These are phyloP conservation scores for Fonsecaea nubica DNA, from an alignment of 2,329 filamentous ascomycete genomes.

Conservation along the genomic window DNA sequence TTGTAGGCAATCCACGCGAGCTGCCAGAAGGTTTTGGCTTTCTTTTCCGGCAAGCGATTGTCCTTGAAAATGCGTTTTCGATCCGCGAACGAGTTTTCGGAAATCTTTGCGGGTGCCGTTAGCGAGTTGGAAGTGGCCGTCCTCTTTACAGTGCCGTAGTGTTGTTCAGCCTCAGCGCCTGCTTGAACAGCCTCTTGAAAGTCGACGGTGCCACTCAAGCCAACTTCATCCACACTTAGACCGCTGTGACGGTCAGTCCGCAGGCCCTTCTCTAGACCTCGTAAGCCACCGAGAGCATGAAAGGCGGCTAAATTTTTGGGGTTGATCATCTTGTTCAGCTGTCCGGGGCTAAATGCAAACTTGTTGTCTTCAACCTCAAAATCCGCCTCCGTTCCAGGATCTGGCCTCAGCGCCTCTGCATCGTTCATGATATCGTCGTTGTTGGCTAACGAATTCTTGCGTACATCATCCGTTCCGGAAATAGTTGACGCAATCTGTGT, in stretches of 20 bases:
- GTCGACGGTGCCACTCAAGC: conserved; percentile 66
- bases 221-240: conserved; percentile 72
- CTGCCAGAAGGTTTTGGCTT: conserved; percentile 69
- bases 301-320: conserved; percentile 79
- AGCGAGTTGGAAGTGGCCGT: conserved; percentile 34
- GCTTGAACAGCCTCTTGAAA: conserved; percentile 67
- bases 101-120: conserved; percentile 32
- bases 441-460: conserved; percentile 44
- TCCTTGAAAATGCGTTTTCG: conserved; percentile 73
- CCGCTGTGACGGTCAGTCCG: conserved; percentile 69
- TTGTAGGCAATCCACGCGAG: conserved; percentile 79
- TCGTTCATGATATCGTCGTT: conserved; percentile 63
- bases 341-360: conserved; percentile 76
- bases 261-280: conserved; percentile 75
- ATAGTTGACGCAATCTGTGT: conserved; percentile 59
- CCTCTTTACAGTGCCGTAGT: conserved; percentile 36
- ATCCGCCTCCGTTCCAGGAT: conserved; percentile 73
- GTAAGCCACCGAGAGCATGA: conserved; percentile 74
- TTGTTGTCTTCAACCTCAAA: conserved; percentile 71
- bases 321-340: conserved; percentile 77
- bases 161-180: conserved; percentile 31
- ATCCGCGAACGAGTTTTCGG: conserved; percentile 58
- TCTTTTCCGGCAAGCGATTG: conserved; percentile 70
- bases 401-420: conserved; percentile 69
- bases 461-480: conserved; percentile 50